phyloP scores from a whole-genome alignment of 1,139 yeast genomes.

The Debaryomyces sp. region DNA sequence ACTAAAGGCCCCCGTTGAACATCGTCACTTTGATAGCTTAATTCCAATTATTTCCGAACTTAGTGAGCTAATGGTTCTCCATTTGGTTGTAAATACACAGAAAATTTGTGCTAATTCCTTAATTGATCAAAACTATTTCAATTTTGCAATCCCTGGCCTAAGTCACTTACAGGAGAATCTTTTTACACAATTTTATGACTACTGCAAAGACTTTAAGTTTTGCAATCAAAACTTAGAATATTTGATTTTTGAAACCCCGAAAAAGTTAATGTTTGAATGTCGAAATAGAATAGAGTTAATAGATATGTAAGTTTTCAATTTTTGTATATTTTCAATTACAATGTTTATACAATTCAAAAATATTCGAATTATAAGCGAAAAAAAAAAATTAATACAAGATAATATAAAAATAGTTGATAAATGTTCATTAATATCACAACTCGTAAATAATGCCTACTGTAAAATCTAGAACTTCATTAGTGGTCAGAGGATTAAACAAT shows the following conservation, averaged over 20 bases:
- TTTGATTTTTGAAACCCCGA: background rate
- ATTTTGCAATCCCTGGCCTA: constrained; percentile 4
- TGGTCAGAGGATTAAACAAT: background rate
- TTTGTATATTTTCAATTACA: too few relatives aligned
- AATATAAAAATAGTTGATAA: background rate
- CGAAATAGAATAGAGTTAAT: background rate
- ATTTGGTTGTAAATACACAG: background rate
- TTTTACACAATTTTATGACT: background rate
- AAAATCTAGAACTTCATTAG: background rate
- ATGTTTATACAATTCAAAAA: background rate
- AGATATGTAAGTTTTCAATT: background rate
- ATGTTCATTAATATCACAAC: background rate
- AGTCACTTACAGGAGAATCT: background rate
- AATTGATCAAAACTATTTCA: constrained; percentile 10
- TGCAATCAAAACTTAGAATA: background rate
- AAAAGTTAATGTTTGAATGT: background rate
- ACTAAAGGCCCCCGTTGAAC: constrained; percentile 9
- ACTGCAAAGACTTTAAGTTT: background rate
- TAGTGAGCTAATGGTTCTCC: background rate
- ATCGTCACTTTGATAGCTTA: constrained; percentile 7
- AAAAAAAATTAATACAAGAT: background rate
- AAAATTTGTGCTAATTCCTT: constrained; percentile 3
- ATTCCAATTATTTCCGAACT: constrained; percentile 5
- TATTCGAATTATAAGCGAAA: background rate
- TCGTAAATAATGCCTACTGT: background rate